Evolutionary conservation across 2,329 filamentous ascomycete genomes (phyloP), one percentile per base, ranked within the genome.

Genomic region (Aspergillus fructus): DNA sequence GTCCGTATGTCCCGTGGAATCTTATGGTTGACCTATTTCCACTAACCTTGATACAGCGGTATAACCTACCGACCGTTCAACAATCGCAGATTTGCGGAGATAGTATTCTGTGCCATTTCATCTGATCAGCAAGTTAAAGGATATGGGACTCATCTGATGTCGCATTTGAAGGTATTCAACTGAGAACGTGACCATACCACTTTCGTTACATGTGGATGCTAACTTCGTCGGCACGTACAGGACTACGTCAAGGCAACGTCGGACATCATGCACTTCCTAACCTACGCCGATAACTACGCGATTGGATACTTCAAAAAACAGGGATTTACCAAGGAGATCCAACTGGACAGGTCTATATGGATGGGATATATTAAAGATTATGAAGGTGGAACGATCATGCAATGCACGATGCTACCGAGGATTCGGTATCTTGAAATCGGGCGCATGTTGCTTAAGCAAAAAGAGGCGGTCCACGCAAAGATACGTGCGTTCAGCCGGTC

Each of bases 341-440:
- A 93, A 0, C 85, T 99, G 1, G 90, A 94, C 58, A 89, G 88
- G 68, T 87, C 88, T 2, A 88, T 91, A 3, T 99, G 94, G 94
- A 97, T 97, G 94, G 94, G 94, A 3, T 99, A 97, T 69, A 99
- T 99, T 79, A 99, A 99, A 73, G 94, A 99, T 73, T 99, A 99
- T 74, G 94, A 99, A 76, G 94, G 94, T 57, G 94, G 94, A 58
- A 99, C 94, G 0, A 96, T 99, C 60, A 99, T 99, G 94, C 94
- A 99, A 78, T 99, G 94, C 71, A 91, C 89, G 52, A 97, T 99
- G 94, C 83, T 99, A 19, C 93, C 93, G 7, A 90, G 89, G 61
- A 91, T 97, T 54, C 89, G 94, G 49, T 99, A 99, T 75, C 87
- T 99, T 5, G 93, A 99, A 74, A 86, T 88, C 69, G 90, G 91